phyloP scores from a whole-genome alignment of 1,139 yeast genomes.

The Wickerhamiella infanticola region DNA sequence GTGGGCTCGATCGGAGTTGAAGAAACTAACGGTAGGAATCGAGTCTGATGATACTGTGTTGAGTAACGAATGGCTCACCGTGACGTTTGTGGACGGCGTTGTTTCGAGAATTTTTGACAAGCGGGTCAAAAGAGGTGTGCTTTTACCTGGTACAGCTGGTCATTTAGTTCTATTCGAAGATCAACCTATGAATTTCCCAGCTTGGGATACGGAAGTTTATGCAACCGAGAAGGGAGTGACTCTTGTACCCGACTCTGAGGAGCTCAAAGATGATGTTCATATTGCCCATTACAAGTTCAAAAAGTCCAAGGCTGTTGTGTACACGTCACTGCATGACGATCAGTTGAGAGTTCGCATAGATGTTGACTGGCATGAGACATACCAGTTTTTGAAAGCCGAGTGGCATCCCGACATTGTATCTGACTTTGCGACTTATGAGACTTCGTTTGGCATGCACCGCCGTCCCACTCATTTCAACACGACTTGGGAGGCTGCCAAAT shows the following conservation, averaged over 20 bases:
- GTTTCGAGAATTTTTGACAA: conserved; percentile 53
- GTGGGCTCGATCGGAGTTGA: background rate
- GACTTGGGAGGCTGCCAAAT: conserved; percentile 90
- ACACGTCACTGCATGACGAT: conserved; percentile 15
- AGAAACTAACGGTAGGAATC: background rate
- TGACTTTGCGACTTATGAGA: conserved; percentile 74
- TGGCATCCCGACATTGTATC: conserved; percentile 74
- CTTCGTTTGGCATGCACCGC: conserved; percentile 79
- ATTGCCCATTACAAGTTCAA: conserved; percentile 25
- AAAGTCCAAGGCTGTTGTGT: conserved; percentile 31
- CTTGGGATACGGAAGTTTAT: conserved; percentile 94
- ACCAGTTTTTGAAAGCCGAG: conserved; percentile 83
- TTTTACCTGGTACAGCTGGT: conserved; percentile 45
- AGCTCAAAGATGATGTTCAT: conserved; percentile 38
- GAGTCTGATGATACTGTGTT: conserved; percentile 22
- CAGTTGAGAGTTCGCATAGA: conserved; percentile 31
- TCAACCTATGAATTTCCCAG: conserved; percentile 80
- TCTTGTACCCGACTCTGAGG: conserved; percentile 7
- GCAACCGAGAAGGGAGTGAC: conserved; percentile 29
- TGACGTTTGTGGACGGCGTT: conserved; percentile 47
- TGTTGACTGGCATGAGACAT: conserved; percentile 72
- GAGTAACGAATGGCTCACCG: conserved; percentile 45
- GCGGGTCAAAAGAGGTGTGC: conserved; percentile 45
- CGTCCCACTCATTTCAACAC: conserved; percentile 93
- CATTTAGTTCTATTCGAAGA: conserved; percentile 74